Base-by-base conservation (phyloP, 2,329 filamentous ascomycete genomes). In the Fusarium ramigenum region DNA sequence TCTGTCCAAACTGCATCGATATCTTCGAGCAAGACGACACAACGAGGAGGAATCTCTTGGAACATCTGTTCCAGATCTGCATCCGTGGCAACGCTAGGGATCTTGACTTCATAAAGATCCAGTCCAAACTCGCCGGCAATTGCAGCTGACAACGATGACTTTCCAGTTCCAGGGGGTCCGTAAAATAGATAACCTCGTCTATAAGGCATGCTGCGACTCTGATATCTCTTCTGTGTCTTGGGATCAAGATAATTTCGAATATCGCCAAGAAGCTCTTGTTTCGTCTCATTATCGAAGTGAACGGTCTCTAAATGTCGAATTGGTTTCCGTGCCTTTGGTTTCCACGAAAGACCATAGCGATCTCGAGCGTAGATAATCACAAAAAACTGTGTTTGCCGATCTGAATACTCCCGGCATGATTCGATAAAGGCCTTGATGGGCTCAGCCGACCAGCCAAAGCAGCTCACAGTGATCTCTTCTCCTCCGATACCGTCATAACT, bases 141-240 rank as follows among this genome's bases (percentile, higher is more conserved):
- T 1, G 87, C 87, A 9, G 88, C 84, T 19, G 86, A 87, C 2
- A 89, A 77, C 36, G 85, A 87, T 1, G 88, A 90, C 72, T 91
- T 91, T 4, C 89, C 89, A 0, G 88, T 91, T 2, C 89, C 89
- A 0, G 89, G 89, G 0, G 89, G 90, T 0, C 91, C 90, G 65
- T 92, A 86, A 60, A 93, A 89, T 0, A 93, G 84, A 75, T 92
- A 92, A 0, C 91, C 91, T 34, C 80, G 64, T 18, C 80, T 75
- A 43, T 82, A 82, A 1, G 80, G 81, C 78, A 82, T 82, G 42
- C 79, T 78, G 37, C 91, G 86, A 37, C 87, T 88, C 16, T 90
- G 87, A 66, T 94, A 93, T 82, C 90, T 90, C 43, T 85, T 83
- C 62, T 83, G 82, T 0, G 84, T 85, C 54, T 80, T 82, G 3